Percentiles rank a stretch among this genome's conserved stretches.
These are phyloP conservation scores for Globisporangium emineosum DNA, from an alignment of 352 stramenopile species.

Conservation along the genomic window DNA sequence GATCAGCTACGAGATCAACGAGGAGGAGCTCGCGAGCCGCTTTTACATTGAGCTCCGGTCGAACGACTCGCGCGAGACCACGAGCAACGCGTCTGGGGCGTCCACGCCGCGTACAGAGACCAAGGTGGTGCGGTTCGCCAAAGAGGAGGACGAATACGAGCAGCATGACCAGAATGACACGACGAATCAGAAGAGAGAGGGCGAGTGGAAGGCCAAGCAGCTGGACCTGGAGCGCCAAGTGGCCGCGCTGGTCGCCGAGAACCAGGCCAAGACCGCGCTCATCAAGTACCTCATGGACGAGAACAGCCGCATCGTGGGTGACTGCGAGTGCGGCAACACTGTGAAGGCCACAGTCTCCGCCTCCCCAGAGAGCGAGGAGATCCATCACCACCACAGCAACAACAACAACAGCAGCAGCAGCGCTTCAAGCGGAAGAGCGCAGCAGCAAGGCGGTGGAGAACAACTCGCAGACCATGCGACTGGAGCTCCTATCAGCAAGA, in stretches of 20 bases:
- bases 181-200: conserved; percentile 1
- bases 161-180: no score
- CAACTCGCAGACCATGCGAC: background rate
- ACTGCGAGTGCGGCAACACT: conserved; percentile 7
- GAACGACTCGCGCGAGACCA: conserved; percentile 7
- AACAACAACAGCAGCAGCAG: background rate
- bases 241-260: conserved; percentile 13
- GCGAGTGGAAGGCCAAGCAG: conserved; percentile 7
- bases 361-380: background rate
- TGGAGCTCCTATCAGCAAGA: background rate
- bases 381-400: background rate
- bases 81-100: conserved; percentile 1
- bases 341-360: background rate
- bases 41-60: conserved; percentile 13
- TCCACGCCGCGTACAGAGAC: background rate
- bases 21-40: conserved; percentile 6
- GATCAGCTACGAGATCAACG: conserved; percentile 13
- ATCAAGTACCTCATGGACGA: conserved; percentile 15
- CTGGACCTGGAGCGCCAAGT: conserved; percentile 17
- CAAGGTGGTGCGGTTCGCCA: background rate
- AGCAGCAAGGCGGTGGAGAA: background rate
- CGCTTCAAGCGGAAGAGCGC: conserved; percentile 16
- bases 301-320: conserved; percentile 6
- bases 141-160: no score
- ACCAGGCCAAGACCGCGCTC: conserved; percentile 13